A percentile compares a stretch with the other conserved stretches of the same genome.
Evolutionary conservation across 352 stramenopile genomes (phyloP).

Genomic region (Phytophthora cajani): DNA sequence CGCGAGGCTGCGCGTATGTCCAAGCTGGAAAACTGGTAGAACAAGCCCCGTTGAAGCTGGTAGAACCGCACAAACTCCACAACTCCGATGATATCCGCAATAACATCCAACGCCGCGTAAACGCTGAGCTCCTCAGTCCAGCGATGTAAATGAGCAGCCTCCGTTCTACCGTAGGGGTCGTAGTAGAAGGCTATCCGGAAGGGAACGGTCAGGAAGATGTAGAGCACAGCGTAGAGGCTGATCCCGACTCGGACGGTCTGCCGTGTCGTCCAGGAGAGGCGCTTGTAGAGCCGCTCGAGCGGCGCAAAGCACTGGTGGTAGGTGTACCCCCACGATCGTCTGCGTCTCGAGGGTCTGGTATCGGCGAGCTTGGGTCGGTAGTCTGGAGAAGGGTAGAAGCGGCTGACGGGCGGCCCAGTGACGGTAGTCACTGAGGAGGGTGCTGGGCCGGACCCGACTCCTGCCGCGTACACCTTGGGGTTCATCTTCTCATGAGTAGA

Average conservation of each 20-base stretch:
- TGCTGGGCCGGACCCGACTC: no score
- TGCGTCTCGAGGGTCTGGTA: neutral
- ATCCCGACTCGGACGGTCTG: slow-evolving; percentile 24
- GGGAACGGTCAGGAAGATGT: slow-evolving; percentile 32
- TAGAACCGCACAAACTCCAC: slow-evolving; percentile 29
- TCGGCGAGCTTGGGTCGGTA: neutral
- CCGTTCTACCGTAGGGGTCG: slow-evolving; percentile 7
- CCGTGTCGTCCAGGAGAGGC: slow-evolving; percentile 24
- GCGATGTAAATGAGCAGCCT: neutral
- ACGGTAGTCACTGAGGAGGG: no score
- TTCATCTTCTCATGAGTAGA: no score
- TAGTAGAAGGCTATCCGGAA: slow-evolving; percentile 40
- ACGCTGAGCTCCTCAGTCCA: slow-evolving; percentile 27
- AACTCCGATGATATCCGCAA: slow-evolving; percentile 22
- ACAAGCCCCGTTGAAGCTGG: slow-evolving; percentile 2
- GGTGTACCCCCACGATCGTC: no score
- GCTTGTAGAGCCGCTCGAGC: slow-evolving; percentile 18
- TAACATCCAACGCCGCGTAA: slow-evolving; percentile 13
- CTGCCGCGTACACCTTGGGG: no score
- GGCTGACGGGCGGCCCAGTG: no score
- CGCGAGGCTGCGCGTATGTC: slow-evolving; percentile 1
- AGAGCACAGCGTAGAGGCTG: slow-evolving; percentile 24
- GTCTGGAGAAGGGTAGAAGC: neutral
- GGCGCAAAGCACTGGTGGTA: no score
- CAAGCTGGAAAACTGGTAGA: slow-evolving; percentile 18